A percentile compares a stretch with the other conserved stretches of the same genome.
Evolutionary conservation across 257 asterid genomes (phyloP).

Genomic region (Linderniella brevidens): DNA sequence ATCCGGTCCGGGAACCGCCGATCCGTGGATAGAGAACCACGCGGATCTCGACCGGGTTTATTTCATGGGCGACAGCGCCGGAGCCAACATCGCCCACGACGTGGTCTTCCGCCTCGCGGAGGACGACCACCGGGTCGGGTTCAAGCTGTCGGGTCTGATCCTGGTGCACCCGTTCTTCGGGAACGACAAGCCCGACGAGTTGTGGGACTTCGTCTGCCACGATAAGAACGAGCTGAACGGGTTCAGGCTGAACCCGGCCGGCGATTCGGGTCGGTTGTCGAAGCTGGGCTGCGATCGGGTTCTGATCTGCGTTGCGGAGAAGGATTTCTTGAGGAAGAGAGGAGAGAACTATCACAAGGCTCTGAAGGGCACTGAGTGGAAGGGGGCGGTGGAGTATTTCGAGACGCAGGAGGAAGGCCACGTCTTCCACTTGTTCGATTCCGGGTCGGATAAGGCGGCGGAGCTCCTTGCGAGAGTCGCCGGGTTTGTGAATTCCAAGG

Average conservation of each 20-base stretch:
- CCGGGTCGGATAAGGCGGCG: conserved; percentile 10
- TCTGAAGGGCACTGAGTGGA: conserved; percentile 24
- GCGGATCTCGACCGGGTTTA: conserved; percentile 34
- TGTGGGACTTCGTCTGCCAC: conserved; percentile 36
- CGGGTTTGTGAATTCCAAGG: conserved; percentile 12
- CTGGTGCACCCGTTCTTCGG: conserved; percentile 65
- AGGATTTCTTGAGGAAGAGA: conserved; percentile 22
- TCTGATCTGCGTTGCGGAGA: conserved; percentile 31
- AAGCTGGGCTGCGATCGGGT: conserved; percentile 22
- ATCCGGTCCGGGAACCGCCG: conserved; percentile 21
- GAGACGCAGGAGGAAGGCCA: conserved; percentile 29
- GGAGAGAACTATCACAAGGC: conserved; percentile 19
- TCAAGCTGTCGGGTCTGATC: conserved; percentile 29
- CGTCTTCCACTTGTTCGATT: conserved; percentile 20
- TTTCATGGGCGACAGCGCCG: conserved; percentile 75
- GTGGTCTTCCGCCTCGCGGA: conserved; percentile 20
- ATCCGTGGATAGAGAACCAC: conserved; percentile 37
- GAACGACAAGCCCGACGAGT: conserved; percentile 8
- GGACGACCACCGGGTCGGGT: neutral
- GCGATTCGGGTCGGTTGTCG: conserved; percentile 14
- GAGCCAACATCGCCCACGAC: conserved; percentile 56
- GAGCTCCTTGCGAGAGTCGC: conserved; percentile 20
- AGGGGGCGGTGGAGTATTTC: conserved; percentile 21
- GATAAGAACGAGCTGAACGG: conserved; percentile 17
- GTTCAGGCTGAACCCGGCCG: conserved; percentile 24